Conservation (phyloP, 2,329 filamentous ascomycete species). For the Annulohypoxylon truncatum region DNA sequence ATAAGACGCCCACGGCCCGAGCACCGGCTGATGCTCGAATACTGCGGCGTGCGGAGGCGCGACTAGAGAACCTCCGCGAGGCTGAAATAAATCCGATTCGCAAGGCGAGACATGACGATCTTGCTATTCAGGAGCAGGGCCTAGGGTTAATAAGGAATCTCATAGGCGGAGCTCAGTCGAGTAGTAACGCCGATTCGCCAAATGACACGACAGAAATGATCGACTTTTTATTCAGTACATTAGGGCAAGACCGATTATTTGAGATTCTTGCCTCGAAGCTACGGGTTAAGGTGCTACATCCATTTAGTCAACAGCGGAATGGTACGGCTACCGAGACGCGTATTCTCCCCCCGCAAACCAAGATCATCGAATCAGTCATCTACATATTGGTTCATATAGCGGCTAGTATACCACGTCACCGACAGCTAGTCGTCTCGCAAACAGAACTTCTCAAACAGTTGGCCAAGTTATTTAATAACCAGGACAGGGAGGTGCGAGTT, state of each 20-base stretch:
- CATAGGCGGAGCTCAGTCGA: constrained; percentile 70
- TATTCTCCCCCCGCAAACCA: constrained; percentile 68
- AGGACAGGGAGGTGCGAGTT: constrained; percentile 77
- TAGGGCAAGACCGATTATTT: constrained; percentile 83
- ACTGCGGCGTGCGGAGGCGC: constrained; percentile 62
- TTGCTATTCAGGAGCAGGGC: constrained; percentile 89
- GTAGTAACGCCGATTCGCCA: constrained; percentile 62
- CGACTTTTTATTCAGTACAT: constrained; percentile 80
- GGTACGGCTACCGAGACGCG: constrained; percentile 55
- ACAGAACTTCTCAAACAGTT: constrained; percentile 79
- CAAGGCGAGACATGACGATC: constrained; percentile 79
- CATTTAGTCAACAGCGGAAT: constrained; percentile 61
- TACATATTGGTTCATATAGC: constrained; percentile 90
- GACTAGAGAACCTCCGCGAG: constrained; percentile 66
- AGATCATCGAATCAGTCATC: constrained; percentile 81
- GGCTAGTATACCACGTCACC: constrained; percentile 81
- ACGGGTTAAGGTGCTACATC: constrained; percentile 67
- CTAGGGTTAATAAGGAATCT: constrained; percentile 92
- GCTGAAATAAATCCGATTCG: constrained; percentile 75
- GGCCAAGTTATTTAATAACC: constrained; percentile 77
- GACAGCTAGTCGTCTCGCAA: constrained; percentile 81
- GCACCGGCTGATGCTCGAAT: constrained; percentile 41
- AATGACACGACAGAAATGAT: constrained; percentile 77
- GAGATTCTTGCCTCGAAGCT: constrained; percentile 84
- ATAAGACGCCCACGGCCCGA: constrained; percentile 29